A percentile compares a stretch with the other conserved stretches of the same genome.
These are phyloP conservation scores for Sonneratia caseolaris DNA, from an alignment of 345 rosid genomes.

Conservation along the genomic window DNA sequence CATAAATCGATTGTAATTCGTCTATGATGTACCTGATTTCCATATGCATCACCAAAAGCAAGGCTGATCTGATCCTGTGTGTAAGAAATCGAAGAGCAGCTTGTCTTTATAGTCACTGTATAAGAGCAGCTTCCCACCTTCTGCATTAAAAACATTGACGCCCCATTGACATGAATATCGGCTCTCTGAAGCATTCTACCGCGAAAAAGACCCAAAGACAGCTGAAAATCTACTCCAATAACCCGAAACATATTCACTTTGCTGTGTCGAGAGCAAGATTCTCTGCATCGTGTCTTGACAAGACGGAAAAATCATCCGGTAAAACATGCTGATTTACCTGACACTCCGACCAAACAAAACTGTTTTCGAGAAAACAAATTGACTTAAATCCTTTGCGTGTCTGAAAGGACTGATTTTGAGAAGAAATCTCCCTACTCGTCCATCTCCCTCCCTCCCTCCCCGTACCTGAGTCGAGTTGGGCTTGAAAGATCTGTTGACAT, in stretches of 20 bases:
- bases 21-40: slow-evolving; percentile 40
- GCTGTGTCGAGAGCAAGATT: too few species aligned
- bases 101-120: slow-evolving; percentile 43
- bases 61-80: slow-evolving; percentile 63
- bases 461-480: slow-evolving; percentile 29
- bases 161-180: not conserved
- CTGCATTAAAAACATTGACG: slow-evolving; percentile 9
- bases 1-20: not conserved
- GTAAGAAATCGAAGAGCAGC: slow-evolving; percentile 47
- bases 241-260: not conserved
- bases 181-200: not conserved
- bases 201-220: not conserved
- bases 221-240: not conserved
- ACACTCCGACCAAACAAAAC: not conserved
- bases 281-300: too few species aligned
- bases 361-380: not conserved
- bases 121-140: slow-evolving; percentile 36
- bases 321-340: not conserved
- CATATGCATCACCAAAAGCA: slow-evolving; percentile 58
- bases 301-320: not conserved
- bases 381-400: not conserved
- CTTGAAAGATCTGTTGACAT: slow-evolving; percentile 18
- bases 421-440: not conserved
- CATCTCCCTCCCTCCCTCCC: not conserved
- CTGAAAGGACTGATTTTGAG: not conserved